These are phyloP conservation scores for Chlorella sp. DNA, from an alignment of 139 green algal genomes.

Conservation along the genomic window DNA sequence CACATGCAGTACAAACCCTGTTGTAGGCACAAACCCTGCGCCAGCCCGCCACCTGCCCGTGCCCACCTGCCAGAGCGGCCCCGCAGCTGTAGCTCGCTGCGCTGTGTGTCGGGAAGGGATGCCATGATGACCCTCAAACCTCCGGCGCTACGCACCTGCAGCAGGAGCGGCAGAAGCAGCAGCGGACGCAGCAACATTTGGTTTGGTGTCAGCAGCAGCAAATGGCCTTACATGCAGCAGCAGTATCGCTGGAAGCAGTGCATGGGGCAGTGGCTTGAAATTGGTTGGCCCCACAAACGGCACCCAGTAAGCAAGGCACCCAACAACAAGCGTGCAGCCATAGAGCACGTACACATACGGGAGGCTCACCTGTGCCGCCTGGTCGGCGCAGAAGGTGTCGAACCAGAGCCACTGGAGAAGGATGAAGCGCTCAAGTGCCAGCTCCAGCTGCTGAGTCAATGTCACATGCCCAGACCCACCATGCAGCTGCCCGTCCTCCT, in stretches of 20 bases:
- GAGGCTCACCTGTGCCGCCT: neutral
- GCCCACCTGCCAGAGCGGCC: slow-evolving; percentile 62
- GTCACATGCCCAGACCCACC: neutral
- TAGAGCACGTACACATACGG: neutral
- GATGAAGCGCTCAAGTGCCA: slow-evolving; percentile 33
- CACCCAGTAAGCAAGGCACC: too few species aligned
- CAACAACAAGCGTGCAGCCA: too few species aligned
- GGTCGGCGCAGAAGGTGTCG: slow-evolving; percentile 54
- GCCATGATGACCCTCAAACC: slow-evolving; percentile 80
- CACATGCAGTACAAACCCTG: neutral
- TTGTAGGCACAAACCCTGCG: neutral
- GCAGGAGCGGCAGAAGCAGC: neutral
- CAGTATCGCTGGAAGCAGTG: too few species aligned
- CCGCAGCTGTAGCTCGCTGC: slow-evolving; percentile 79
- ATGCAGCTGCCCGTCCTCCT: neutral
- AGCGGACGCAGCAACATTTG: neutral
- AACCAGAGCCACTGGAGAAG: slow-evolving; percentile 78
- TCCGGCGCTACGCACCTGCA: slow-evolving; percentile 61
- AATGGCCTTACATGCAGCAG: too few species aligned
- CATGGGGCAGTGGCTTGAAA: too few species aligned
- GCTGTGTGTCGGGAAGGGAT: slow-evolving; percentile 54
- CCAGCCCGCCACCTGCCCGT: too few species aligned
- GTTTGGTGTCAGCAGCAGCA: too few species aligned
- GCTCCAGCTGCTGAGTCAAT: neutral
- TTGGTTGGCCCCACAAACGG: too few species aligned